Evolutionary conservation across 371 early-diverging fungal genomes (phyloP), one percentile per base, ranked within the genome.

Genomic region (Syncephalastrum racemosum): DNA sequence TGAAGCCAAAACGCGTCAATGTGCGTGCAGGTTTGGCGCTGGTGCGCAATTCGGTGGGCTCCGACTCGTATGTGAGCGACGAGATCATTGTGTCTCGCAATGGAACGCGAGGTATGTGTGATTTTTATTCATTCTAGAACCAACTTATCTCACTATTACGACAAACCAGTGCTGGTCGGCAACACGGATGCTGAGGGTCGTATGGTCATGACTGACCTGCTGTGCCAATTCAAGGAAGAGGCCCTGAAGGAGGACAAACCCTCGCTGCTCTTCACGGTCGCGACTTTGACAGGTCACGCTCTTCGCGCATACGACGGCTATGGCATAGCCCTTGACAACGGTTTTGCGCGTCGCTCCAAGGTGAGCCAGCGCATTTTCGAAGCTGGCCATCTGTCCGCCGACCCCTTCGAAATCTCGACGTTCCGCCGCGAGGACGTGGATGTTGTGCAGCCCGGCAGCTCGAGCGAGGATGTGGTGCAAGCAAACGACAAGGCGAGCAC

Each of bases 141-240:
- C 36, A 31, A 7, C 2, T 10, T 10, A 12, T 5, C 36, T 31
- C 36, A 31, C n/a, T n/a, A n/a, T n/a, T 10, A 39, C 19, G n/a
- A 3, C 0, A 15, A 18, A n/a, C 44, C 66, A 72, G 92, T 93
- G 4, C 64, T 90, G 46, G 85, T 93, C 46, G 89, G 85, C 44
- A 91, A 93, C 75, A 94, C 95, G 1, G 94, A 94, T 68, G 95
- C 94, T 27, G 95, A 95, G 73, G 95, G 95, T 31, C 88, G 95
- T 40, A 88, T 94, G 86, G 91, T 92, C 31, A 91, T 94, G 92
- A 83, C 89, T 1, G 92, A 94, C 68, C 83, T 91, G 14, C 71
- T 94, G 8, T 80, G 85, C 58, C 81, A 89, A 60, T 85, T 86
- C 73, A 89, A 87, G 64, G 93, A 94, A 71, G 67, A 71, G 45